Evolutionary conservation across 208 protist species (phyloP).

Genomic region (Crithidia expoeki): DNA sequence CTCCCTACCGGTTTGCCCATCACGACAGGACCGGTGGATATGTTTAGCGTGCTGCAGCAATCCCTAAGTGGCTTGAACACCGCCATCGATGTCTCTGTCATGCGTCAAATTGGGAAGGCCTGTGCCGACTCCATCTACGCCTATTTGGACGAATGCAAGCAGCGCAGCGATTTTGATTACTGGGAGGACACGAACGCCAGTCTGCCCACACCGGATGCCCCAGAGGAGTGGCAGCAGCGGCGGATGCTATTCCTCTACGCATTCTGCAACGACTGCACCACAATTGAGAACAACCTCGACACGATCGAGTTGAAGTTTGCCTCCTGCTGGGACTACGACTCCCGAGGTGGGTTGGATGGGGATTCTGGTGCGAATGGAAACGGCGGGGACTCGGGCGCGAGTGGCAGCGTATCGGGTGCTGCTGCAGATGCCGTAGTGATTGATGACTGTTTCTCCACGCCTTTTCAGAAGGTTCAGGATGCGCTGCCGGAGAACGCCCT

Average conservation of each 20-base stretch:
- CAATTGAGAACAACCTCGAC: constrained; percentile 88
- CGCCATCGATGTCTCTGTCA: constrained; percentile 70
- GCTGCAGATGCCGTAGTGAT: not conserved
- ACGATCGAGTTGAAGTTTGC: constrained; percentile 87
- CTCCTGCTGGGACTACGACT: constrained; percentile 69
- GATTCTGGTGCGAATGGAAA: constrained; percentile 4
- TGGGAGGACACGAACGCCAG: constrained; percentile 77
- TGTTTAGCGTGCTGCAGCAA: constrained; percentile 89
- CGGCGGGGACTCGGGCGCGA: not conserved
- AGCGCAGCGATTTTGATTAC: constrained; percentile 82
- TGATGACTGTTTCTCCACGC: constrained; percentile 32
- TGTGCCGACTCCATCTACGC: constrained; percentile 76
- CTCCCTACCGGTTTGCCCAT: constrained; percentile 63
- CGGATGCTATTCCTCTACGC: constrained; percentile 86
- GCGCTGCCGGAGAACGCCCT: constrained; percentile 62
- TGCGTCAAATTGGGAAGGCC: constrained; percentile 77
- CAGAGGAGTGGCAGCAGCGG: constrained; percentile 73
- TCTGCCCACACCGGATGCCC: constrained; percentile 23
- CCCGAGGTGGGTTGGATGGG: constrained; percentile 13
- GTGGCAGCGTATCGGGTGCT: not conserved
- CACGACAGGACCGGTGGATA: constrained; percentile 83
- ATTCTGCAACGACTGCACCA: constrained; percentile 87
- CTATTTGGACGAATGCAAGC: constrained; percentile 80
- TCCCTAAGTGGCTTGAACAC: constrained; percentile 73
- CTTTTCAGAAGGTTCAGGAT: constrained; percentile 79